Evolutionary conservation across 2,329 filamentous ascomycete genomes (phyloP), one percentile per base, ranked within the genome.

Genomic region (Aspergillus fumigatiaffinis): DNA sequence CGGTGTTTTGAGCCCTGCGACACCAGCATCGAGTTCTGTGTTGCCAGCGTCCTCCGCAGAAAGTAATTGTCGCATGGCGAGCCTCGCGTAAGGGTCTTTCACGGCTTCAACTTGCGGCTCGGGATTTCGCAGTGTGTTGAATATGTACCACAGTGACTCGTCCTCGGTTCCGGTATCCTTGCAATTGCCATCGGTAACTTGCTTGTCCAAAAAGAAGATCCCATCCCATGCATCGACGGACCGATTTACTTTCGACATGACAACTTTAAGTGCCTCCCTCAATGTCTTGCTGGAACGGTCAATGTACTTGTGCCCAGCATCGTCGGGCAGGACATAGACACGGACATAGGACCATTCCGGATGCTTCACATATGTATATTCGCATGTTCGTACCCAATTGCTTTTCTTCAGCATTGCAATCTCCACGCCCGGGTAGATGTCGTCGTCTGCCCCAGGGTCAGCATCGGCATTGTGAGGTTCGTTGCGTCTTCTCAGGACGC

Each of bases 71-170:
- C 67, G 60, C 71, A 79, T 77, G 1, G 76, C 72, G 6, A 65
- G 56, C 49, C 63, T 66, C 1, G 73, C 68, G 62, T 74, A 71
- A 1, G 52, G 56, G 38, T 75, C 68, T 21, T 63, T 65, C 42
- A 76, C 68, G 7, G 51, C 47, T 12, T 69, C 63, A n/a, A 70
- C 51, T 5, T 66, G 59, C 0, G 75, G 71, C 17, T 67, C 60
- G 4, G 78, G 78, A 25, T 77, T 71, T 38, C 74, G 59, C 17
- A 80, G 60, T 3, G 78, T 80, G 60, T 80, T 80, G 69, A 80
- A 80, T 29, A 80, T 79, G 59, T 80, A 80, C 67, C 79, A 80
- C 1, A 80, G 57, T 0, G 77, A 80, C 50, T 80, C 77, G 28
- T 78, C 72, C 32, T 75, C 71, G 3, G 56, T 61, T 1, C 41